phyloP scores from a whole-genome alignment of 225 moss, liverwort and hornwort species.

The Marchantia paleacea region DNA sequence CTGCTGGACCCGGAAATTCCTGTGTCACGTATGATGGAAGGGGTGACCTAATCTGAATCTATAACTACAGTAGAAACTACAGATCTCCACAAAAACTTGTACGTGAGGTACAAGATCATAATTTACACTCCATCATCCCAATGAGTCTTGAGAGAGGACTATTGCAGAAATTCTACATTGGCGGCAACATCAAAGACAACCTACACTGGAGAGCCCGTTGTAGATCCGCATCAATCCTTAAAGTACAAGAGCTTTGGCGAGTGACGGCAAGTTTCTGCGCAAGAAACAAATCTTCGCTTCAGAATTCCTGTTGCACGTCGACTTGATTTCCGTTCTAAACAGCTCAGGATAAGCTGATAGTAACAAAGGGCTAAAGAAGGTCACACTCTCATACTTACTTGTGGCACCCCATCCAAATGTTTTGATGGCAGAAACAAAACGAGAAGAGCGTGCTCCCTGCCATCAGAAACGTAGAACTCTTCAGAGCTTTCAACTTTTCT shows the following conservation, averaged over 20 bases:
- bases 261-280: conserved; percentile 32
- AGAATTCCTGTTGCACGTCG: too few relatives aligned
- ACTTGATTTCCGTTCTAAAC: not conserved
- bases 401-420: conserved; percentile 20
- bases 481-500: not conserved
- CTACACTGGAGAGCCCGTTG: conserved; percentile 3
- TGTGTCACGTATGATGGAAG: not conserved
- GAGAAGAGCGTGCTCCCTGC: conserved; percentile 28
- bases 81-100: conserved; percentile 17
- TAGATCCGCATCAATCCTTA: conserved; percentile 6
- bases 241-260: conserved; percentile 8
- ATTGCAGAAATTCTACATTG: conserved; percentile 1
- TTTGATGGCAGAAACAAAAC: conserved; percentile 5
- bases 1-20: not conserved
- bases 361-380: not conserved
- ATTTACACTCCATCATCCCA: conserved; percentile 13
- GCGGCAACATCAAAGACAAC: conserved; percentile 1
- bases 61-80: conserved; percentile 1
- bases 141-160: not conserved
- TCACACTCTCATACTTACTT: conserved; percentile 16
- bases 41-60: not conserved
- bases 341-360: not conserved
- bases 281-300: not conserved
- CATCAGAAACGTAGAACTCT: not conserved
- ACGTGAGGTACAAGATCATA: conserved; percentile 11